Conservation (phyloP, 139 green algal species). For the Volvox africanus region DNA sequence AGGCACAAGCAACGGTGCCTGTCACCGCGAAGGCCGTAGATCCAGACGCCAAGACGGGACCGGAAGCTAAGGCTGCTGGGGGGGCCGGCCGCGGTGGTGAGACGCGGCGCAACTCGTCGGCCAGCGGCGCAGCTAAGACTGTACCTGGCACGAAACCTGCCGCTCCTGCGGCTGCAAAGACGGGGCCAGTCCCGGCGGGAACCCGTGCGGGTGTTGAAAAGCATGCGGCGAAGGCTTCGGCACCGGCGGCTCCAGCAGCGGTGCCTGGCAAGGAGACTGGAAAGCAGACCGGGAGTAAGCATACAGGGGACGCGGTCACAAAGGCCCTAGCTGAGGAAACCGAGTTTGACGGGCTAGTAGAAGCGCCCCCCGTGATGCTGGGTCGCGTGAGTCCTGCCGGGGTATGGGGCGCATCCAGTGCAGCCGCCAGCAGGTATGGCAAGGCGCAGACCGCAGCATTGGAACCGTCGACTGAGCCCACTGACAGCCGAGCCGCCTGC, state of each 20-base stretch:
- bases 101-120: neutral
- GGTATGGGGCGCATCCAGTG: neutral
- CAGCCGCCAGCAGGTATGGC: slow-evolving; percentile 4
- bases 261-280: neutral
- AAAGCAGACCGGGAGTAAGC: neutral
- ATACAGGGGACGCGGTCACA: neutral
- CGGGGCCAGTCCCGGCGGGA: neutral
- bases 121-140: neutral
- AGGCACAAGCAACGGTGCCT: neutral
- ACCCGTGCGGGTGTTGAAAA: neutral
- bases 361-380: neutral
- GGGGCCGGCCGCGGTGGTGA: neutral
- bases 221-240: neutral
- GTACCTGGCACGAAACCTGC: neutral
- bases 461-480: neutral
- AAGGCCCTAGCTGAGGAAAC: neutral
- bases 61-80: neutral
- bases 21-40: neutral
- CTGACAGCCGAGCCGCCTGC: neutral
- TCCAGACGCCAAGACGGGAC: neutral
- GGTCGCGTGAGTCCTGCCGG: neutral
- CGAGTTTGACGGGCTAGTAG: neutral
- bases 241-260: neutral
- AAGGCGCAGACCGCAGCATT: neutral
- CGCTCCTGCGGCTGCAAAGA: neutral